phyloP scores from a whole-genome alignment of 108 stramenopile species.

The Schizochytrium sp. region DNA sequence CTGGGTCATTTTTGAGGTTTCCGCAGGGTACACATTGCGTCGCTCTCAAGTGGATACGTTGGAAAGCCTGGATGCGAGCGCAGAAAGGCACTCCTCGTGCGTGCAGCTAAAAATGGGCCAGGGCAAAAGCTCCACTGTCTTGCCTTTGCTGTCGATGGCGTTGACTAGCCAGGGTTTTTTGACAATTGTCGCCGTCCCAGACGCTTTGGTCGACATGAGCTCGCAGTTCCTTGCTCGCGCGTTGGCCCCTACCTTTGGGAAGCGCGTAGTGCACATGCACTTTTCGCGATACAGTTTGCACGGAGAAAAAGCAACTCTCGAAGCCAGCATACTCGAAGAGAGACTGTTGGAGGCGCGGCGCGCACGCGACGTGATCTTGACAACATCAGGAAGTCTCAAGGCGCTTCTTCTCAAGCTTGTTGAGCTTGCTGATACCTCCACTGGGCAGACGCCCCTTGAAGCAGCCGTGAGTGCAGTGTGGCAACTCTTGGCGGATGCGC shows the following conservation, averaged over 20 bases:
- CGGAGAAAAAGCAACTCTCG: neutral
- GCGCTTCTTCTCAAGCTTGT: neutral
- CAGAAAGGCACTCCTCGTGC: neutral
- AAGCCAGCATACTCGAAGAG: neutral
- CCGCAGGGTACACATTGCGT: neutral
- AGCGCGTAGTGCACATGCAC: neutral
- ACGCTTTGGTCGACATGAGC: neutral
- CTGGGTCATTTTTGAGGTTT: neutral
- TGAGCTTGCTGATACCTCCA: neutral
- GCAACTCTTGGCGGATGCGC: neutral
- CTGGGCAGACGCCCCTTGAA: too few species aligned
- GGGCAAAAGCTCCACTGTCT: neutral
- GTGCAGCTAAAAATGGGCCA: neutral
- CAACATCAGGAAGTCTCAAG: neutral
- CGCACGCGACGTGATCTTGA: neutral
- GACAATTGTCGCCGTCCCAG: neutral
- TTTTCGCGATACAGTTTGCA: neutral
- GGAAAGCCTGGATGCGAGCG: neutral
- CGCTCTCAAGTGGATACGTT: neutral
- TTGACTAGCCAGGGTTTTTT: neutral
- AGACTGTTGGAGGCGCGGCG: neutral
- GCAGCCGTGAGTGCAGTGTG: neutral
- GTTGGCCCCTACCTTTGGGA: neutral
- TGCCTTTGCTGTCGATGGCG: neutral
- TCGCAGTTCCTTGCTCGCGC: neutral